Evolutionary conservation across 2,329 filamentous ascomycete species (phyloP).

Genomic region (Ceratocystiopsis brevicomis): DNA sequence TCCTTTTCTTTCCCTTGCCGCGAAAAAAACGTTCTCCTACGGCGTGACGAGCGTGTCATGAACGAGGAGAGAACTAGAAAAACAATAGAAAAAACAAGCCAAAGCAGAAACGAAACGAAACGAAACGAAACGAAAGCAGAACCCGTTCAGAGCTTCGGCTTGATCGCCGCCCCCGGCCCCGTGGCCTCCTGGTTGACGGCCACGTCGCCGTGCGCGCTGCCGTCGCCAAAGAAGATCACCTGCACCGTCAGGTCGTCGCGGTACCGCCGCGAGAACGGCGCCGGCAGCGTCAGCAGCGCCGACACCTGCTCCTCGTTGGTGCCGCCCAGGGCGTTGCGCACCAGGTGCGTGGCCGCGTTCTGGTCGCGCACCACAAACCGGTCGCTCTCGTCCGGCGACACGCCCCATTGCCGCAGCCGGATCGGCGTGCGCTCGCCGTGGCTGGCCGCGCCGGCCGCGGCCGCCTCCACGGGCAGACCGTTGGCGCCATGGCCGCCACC

Average conservation of each 20-base stretch:
- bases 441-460: constrained; percentile 19
- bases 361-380: constrained; percentile 91
- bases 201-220: constrained; percentile 57
- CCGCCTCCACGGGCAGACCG: constrained; percentile 55
- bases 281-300: constrained; percentile 74
- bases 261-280: constrained; percentile 80
- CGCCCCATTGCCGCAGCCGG: constrained; percentile 77
- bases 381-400: constrained; percentile 50
- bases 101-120: too few species aligned
- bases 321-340: constrained; percentile 85
- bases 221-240: constrained; percentile 93
- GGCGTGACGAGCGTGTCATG: too few species aligned
- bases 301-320: constrained; percentile 88
- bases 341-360: constrained; percentile 88
- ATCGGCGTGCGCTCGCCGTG: constrained; percentile 75
- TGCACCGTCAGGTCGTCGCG: constrained; percentile 92
- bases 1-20: too few species aligned
- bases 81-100: too few species aligned
- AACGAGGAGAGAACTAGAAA: too few species aligned
- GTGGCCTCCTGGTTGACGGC: constrained; percentile 76
- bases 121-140: too few species aligned
- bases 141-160: constrained; percentile 18
- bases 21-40: too few species aligned
- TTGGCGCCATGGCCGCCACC: not conserved
- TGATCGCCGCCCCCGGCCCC: constrained; percentile 24